phyloP scores from a whole-genome alignment of 2,329 filamentous ascomycete species.

The Coniochaeta ligniaria region DNA sequence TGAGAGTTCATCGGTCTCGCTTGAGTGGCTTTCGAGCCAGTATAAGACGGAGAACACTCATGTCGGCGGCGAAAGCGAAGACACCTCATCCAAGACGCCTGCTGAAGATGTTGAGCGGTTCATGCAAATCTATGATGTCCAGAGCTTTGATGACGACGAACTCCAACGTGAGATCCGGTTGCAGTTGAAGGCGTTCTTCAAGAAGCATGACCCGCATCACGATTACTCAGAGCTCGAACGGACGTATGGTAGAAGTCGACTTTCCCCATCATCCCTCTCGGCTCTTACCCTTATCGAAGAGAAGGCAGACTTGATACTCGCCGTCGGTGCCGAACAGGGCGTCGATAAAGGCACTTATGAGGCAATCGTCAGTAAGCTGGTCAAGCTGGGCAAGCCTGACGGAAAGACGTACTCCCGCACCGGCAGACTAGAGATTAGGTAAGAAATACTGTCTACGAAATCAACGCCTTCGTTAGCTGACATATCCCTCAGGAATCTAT shows the following conservation, averaged over 20 bases:
- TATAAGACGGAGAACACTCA: background rate
- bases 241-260: conserved; percentile 37
- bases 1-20: background rate
- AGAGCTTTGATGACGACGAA: background rate
- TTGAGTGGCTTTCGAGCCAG: background rate
- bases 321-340: conserved; percentile 48
- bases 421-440: conserved; percentile 54
- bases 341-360: conserved; percentile 43
- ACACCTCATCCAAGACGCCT: no score
- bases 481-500: background rate
- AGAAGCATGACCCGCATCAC: background rate
- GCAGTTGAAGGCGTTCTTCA: background rate
- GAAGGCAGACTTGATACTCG: conserved; percentile 51
- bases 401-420: conserved; percentile 37
- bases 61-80: background rate
- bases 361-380: conserved; percentile 42
- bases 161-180: background rate
- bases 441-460: conserved; percentile 23
- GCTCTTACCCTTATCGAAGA: conserved; percentile 7
- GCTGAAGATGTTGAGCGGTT: background rate
- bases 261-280: conserved; percentile 17
- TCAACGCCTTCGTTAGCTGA: conserved; percentile 41
- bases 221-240: conserved; percentile 20
- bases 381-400: conserved; percentile 41
- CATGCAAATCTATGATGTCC: background rate